Percentiles rank a stretch among this genome's conserved stretches.
Conservation (phyloP, 495 filamentous ascomycete genomes). For the Tuber microsphaerosporum region DNA sequence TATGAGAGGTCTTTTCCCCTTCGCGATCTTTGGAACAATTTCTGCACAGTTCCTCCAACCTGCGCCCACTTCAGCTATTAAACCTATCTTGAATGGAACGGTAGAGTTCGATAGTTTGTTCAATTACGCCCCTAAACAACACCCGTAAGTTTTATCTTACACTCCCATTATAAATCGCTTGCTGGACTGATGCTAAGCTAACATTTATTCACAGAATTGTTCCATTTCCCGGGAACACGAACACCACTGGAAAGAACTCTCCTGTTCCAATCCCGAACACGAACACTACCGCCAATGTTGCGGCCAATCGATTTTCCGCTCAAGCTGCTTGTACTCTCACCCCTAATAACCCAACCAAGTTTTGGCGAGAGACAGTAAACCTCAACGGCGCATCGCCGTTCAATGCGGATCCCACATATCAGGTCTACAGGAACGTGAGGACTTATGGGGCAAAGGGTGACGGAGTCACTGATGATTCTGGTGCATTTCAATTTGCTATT, state of each 20-base stretch:
- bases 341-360: constrained; percentile 12
- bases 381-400: constrained; percentile 45
- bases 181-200: neutral
- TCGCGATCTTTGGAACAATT: constrained; percentile 13
- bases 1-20: constrained; percentile 20
- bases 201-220: constrained; percentile 8
- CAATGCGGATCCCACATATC: constrained; percentile 44
- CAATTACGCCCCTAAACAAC: constrained; percentile 10
- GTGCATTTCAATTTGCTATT: constrained; percentile 58
- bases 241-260: constrained; percentile 11
- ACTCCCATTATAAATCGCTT: neutral
- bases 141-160: constrained; percentile 12
- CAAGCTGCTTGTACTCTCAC: constrained; percentile 14
- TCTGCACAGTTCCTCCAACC: constrained; percentile 18
- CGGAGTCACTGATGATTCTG: constrained; percentile 57
- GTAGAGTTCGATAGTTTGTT: neutral
- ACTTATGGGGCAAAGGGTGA: constrained; percentile 50
- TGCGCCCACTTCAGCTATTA: constrained; percentile 13
- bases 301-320: constrained; percentile 5
- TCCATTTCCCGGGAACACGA: constrained; percentile 21
- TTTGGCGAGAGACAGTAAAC: constrained; percentile 19
- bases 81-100: constrained; percentile 17
- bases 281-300: neutral
- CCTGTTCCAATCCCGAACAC: neutral
- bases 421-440: constrained; percentile 54